A percentile compares a stretch with the other conserved stretches of the same genome.
phyloP scores from a whole-genome alignment of 495 filamentous ascomycete genomes.

The Podospora bellae-mahoneyi region DNA sequence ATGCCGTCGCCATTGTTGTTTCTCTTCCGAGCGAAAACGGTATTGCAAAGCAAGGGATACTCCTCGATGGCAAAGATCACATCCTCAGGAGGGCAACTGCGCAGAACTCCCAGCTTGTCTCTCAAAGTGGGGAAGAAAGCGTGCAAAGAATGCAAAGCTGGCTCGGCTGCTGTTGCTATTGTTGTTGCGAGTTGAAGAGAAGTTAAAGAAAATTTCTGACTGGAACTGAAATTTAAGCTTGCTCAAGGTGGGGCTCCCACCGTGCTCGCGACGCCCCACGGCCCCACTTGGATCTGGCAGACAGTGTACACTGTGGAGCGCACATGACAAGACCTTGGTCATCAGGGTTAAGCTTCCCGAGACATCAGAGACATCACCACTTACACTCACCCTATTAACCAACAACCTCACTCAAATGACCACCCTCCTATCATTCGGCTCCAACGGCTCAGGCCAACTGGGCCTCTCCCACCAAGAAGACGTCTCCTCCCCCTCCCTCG shows the following conservation, averaged over 20 bases:
- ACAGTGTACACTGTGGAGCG: background rate
- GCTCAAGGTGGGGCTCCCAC: slow-evolving; percentile 7
- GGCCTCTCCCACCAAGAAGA: slow-evolving; percentile 74
- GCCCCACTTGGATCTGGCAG: background rate
- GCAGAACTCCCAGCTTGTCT: background rate
- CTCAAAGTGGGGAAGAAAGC: background rate
- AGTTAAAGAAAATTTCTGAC: slow-evolving; percentile 17
- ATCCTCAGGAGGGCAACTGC: background rate
- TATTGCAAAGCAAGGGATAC: background rate
- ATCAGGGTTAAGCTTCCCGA: background rate
- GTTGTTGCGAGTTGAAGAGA: slow-evolving; percentile 11
- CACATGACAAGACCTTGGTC: background rate
- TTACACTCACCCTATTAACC: slow-evolving; percentile 61
- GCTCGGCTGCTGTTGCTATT: slow-evolving; percentile 12
- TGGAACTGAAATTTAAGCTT: slow-evolving; percentile 16
- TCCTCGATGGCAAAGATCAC: slow-evolving; percentile 6
- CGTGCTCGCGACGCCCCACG: background rate
- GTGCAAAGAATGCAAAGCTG: slow-evolving; percentile 2
- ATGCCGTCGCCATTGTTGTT: slow-evolving; percentile 21
- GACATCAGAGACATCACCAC: slow-evolving; percentile 10
- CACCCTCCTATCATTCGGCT: slow-evolving; percentile 77
- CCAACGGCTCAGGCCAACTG: slow-evolving; percentile 86
- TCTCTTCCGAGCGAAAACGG: slow-evolving; percentile 5
- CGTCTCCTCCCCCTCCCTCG: slow-evolving; percentile 61
- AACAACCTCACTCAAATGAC: background rate